A percentile compares a stretch with the other conserved stretches of the same genome.
Evolutionary conservation across 2,329 filamentous ascomycete species (phyloP).

Genomic region (Ceratocystis variospora): DNA sequence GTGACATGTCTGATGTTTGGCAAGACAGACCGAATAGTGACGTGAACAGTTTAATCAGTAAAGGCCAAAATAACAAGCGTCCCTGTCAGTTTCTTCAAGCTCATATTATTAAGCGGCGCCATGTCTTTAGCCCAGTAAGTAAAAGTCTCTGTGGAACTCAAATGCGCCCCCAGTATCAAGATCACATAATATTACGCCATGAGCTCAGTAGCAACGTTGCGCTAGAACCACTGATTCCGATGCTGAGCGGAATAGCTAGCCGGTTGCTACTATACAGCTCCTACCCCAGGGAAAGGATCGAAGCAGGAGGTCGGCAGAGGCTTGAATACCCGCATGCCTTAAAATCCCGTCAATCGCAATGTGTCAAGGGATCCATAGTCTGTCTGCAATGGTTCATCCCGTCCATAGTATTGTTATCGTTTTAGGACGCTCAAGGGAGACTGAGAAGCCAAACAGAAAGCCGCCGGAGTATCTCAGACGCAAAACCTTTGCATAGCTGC

Average conservation of each 20-base stretch:
- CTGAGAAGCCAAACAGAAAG: neutral
- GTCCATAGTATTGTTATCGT: neutral
- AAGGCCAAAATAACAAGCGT: neutral
- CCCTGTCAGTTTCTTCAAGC: no score
- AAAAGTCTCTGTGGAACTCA: neutral
- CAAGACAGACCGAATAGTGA: neutral
- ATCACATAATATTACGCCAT: neutral
- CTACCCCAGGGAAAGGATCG: neutral
- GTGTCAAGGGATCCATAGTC: neutral
- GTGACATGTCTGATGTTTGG: neutral
- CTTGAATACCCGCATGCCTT: neutral
- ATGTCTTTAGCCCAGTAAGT: neutral
- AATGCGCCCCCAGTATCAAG: neutral
- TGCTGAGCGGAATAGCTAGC: neutral
- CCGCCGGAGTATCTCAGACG: neutral
- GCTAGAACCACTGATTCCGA: neutral
- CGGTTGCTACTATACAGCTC: neutral
- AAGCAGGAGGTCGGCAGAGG: neutral
- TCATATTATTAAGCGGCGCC: no score
- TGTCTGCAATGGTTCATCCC: neutral
- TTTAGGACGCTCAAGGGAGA: neutral
- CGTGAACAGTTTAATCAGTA: neutral
- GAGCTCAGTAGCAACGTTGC: neutral
- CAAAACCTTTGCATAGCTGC: neutral
- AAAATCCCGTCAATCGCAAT: neutral